phyloP scores from a whole-genome alignment of 2,329 filamentous ascomycete species.

The Sclerotinia minor region DNA sequence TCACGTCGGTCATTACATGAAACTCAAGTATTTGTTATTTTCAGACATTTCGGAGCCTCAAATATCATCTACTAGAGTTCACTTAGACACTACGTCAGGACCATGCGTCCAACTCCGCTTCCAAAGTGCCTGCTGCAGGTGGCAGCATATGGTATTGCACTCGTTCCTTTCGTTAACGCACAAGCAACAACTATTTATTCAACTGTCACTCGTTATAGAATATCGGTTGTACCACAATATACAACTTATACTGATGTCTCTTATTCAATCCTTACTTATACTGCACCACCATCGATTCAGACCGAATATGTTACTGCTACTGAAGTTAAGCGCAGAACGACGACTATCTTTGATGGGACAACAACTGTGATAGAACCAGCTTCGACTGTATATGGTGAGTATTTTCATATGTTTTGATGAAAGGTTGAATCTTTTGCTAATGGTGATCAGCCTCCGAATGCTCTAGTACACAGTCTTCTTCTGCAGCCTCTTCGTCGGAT shows the following conservation, averaged over 20 bases:
- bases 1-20: slow-evolving; percentile 18
- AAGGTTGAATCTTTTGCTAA: background rate
- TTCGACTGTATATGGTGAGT: slow-evolving; percentile 5
- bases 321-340: slow-evolving; percentile 1
- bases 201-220: slow-evolving; percentile 22
- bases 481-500: background rate
- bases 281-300: slow-evolving; percentile 5
- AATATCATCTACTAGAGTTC: slow-evolving; percentile 17
- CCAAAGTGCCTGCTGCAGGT: slow-evolving; percentile 17
- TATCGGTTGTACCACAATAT: slow-evolving; percentile 18
- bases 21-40: slow-evolving; percentile 19
- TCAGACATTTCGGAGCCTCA: slow-evolving; percentile 16
- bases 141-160: slow-evolving; percentile 14
- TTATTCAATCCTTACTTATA: slow-evolving; percentile 7
- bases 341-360: slow-evolving; percentile 2
- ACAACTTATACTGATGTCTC: slow-evolving; percentile 14
- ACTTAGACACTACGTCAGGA: slow-evolving; percentile 20
- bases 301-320: slow-evolving; percentile 18
- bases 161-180: slow-evolving; percentile 12
- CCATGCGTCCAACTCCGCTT: slow-evolving; percentile 23
- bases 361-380: background rate
- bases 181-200: slow-evolving; percentile 1
- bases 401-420: background rate
- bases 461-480: slow-evolving; percentile 6
- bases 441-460: slow-evolving; percentile 8